Evolutionary conservation across 2,329 filamentous ascomycete species (phyloP).

Genomic region (Corniculantispora saksenae): DNA sequence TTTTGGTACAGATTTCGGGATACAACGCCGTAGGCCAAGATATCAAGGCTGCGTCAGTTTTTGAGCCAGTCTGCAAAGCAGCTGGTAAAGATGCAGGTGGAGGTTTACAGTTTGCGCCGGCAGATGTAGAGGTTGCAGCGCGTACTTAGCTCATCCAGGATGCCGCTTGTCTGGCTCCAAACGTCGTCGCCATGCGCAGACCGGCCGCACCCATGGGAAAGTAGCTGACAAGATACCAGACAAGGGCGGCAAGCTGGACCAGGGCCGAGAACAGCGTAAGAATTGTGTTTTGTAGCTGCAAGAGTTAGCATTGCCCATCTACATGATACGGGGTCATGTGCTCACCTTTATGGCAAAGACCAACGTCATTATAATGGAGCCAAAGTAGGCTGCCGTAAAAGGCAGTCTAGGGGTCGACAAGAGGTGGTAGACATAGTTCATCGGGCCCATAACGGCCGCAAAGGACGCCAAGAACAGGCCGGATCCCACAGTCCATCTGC

Average conservation of each 20-base stretch:
- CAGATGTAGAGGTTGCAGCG: not conserved
- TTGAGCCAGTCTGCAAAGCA: not conserved
- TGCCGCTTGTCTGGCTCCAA: constrained; percentile 80
- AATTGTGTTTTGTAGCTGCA: constrained; percentile 77
- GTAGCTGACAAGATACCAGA: constrained; percentile 96
- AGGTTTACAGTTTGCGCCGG: constrained; percentile 7
- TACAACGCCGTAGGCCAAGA: constrained; percentile 2
- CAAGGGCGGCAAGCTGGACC: constrained; percentile 76
- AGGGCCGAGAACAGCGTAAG: constrained; percentile 84
- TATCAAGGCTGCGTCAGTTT: too few species aligned
- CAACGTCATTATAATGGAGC: constrained; percentile 83
- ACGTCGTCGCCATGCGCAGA: constrained; percentile 80
- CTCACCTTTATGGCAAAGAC: constrained; percentile 92
- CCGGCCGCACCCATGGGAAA: constrained; percentile 95
- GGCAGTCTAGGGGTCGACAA: constrained; percentile 81
- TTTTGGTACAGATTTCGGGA: constrained; percentile 7
- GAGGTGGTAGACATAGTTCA: constrained; percentile 80
- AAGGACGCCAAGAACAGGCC: constrained; percentile 88
- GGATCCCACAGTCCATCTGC: constrained; percentile 93
- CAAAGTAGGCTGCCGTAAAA: constrained; percentile 93
- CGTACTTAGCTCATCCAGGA: constrained; percentile 76
- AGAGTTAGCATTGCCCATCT: constrained; percentile 22
- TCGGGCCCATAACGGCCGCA: constrained; percentile 90
- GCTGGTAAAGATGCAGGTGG: not conserved
- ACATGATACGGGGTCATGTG: constrained; percentile 31